Evolutionary conservation across 108 stramenopile genomes (phyloP), one percentile per base, ranked within the genome.

Genomic region (Cyclotella sp.): DNA sequence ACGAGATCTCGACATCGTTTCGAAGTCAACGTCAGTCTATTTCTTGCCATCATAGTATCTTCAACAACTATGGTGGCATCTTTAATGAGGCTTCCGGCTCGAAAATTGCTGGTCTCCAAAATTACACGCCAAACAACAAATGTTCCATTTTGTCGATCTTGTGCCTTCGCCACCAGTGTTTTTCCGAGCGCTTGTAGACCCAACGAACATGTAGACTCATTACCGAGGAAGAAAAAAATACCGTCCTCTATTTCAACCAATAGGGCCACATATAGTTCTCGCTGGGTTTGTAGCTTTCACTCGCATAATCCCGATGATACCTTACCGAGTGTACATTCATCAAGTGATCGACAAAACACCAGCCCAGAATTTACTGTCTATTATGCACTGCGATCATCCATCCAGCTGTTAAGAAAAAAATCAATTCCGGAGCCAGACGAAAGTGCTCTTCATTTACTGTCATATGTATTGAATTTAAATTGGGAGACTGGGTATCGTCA

Each of bases 401-500:
- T 83, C 11, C 44, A 83, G 43, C 55, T 79, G 11, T 70, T 93
- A 39, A 55, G 87, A 44, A 45, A 72, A 2, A n/a, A 63, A 12
- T 68, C 81, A 11, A 78, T 90, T 4, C 82, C 83, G 12, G 92
- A 95, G 77, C 87, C 92, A 42, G 80, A 82, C 47, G 79, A 76
- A 27, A 91, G 90, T 18, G 90, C 79, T 11, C 52, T 78, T 28
- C 89, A 95, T 61, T 70, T 95, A 44, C 63, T 93, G 27, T 88
- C 92, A 1, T 59, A 67, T 55, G 83, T 84, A 29, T 80, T 95
- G 24, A 18, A 83, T 61, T 52, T 95, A 59, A 63, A 65, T 39
- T 92, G 89, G 90, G 77, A 81, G 11, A 78, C 47, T 42, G 90
- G 91, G 24, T 88, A 84, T 78, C 76, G 86, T 44, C 71, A 87